Conservation (phyloP, 257 asterid species). For the Nicotiana sylvestris region DNA sequence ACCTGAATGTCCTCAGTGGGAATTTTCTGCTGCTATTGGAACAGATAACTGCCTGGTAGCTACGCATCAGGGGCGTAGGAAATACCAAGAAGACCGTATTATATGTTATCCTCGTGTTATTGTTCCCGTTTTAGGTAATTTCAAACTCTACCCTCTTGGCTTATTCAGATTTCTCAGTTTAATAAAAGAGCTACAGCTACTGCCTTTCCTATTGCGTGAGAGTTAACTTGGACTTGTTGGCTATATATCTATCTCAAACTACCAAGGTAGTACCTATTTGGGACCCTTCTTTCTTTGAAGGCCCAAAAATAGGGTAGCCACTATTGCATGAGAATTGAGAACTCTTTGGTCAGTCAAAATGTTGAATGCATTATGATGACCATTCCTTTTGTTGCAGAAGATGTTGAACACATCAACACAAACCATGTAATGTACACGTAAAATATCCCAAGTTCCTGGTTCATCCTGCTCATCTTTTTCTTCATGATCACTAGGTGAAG, state of each 20-base stretch:
- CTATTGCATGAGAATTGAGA: neutral
- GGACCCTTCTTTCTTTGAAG: too few species aligned
- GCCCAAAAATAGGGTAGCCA: neutral
- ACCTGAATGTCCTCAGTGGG: constrained; percentile 49
- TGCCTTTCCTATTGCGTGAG: neutral
- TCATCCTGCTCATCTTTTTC: neutral
- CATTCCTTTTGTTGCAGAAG: neutral
- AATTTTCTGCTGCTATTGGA: constrained; percentile 25
- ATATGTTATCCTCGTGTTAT: constrained; percentile 48
- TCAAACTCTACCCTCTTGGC: neutral
- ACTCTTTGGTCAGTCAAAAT: neutral
- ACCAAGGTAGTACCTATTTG: neutral
- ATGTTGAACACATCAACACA: neutral
- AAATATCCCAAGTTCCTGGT: neutral
- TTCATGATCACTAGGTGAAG: constrained; percentile 29
- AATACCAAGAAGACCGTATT: constrained; percentile 76
- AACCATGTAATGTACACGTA: neutral
- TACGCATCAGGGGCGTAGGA: constrained; percentile 58
- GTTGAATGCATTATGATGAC: neutral
- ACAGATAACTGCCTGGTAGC: constrained; percentile 45
- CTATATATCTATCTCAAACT: neutral
- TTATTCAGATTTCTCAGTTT: neutral
- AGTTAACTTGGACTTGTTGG: neutral
- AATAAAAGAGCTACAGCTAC: neutral
- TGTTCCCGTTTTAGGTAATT: constrained; percentile 49